These are phyloP conservation scores for Mycosarcoma mackinlayi DNA, from an alignment of 1,284 basidiomycete species.

Conservation along the genomic window DNA sequence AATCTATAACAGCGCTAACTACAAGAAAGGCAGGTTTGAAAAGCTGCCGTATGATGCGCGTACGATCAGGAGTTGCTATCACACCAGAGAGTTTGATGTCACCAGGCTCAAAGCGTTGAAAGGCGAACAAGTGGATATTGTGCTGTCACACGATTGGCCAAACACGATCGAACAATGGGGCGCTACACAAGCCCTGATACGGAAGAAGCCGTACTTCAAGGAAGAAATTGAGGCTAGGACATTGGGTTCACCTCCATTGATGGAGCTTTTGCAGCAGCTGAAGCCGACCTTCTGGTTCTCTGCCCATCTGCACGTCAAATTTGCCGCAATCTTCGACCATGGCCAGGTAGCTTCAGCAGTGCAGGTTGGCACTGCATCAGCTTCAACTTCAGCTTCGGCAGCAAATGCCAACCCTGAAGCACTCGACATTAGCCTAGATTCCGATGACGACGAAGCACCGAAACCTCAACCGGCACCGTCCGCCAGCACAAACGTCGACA, in stretches of 20 bases:
- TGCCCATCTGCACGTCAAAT: conserved; percentile 90
- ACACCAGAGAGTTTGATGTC: conserved; percentile 87
- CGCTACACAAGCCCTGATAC: conserved; percentile 76
- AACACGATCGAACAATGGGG: conserved; percentile 85
- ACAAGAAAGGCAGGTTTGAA: conserved; percentile 72
- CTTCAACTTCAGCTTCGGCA: neutral
- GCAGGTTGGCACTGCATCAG: neutral
- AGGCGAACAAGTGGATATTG: conserved; percentile 73
- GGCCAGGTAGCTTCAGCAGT: neutral
- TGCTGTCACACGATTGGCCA: conserved; percentile 98
- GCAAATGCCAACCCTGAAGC: conserved; percentile 47
- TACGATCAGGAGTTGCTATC: conserved; percentile 86
- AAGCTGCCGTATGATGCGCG: conserved; percentile 76
- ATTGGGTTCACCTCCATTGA: conserved; percentile 89
- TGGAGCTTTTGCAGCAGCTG: conserved; percentile 79
- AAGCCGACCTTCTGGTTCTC: conserved; percentile 93
- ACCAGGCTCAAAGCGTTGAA: conserved; percentile 81
- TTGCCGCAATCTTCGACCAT: conserved; percentile 51
- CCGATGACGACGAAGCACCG: conserved; percentile 23
- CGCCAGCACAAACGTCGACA: neutral
- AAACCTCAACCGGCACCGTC: neutral
- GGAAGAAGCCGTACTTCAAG: conserved; percentile 83
- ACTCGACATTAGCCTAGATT: conserved; percentile 43
- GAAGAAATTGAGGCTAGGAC: conserved; percentile 76
- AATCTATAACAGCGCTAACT: conserved; percentile 88